Conservation (phyloP, 1,284 basidiomycete genomes). For the Volvariella surrecta region DNA sequence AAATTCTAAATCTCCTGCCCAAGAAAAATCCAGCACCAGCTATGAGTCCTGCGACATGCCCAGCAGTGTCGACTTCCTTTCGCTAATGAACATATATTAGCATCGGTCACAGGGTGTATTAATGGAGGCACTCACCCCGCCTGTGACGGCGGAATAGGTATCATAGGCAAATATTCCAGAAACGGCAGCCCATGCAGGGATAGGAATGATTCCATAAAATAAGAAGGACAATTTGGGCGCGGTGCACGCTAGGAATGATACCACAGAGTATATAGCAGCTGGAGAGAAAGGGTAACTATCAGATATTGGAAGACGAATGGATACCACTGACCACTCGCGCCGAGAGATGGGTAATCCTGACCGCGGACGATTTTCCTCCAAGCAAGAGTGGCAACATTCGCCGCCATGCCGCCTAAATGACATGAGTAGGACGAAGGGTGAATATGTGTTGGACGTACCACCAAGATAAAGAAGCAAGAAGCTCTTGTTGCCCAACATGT, state of each 20-base stretch:
- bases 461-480: constrained; percentile 77
- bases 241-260: constrained; percentile 65
- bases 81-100: constrained; percentile 22
- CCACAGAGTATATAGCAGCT: constrained; percentile 71
- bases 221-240: constrained; percentile 64
- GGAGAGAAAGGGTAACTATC: no score
- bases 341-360: constrained; percentile 45
- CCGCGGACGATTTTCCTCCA: constrained; percentile 43
- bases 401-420: constrained; percentile 52
- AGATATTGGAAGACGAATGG: constrained; percentile 4
- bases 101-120: background rate
- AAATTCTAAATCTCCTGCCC: constrained; percentile 24
- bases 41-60: constrained; percentile 74
- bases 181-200: constrained; percentile 78
- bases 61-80: constrained; percentile 56
- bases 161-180: constrained; percentile 72
- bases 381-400: constrained; percentile 49
- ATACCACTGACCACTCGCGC: constrained; percentile 58
- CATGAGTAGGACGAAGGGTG: constrained; percentile 2
- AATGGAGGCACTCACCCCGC: constrained; percentile 16
- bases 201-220: constrained; percentile 78
- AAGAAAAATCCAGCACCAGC: constrained; percentile 60
- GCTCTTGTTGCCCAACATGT: constrained; percentile 56
- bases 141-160: constrained; percentile 42
- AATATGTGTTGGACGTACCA: constrained; percentile 29